These are phyloP conservation scores for Eremothecium cymbalariae DNA, from an alignment of 1,139 yeast genomes.

Conservation along the genomic window DNA sequence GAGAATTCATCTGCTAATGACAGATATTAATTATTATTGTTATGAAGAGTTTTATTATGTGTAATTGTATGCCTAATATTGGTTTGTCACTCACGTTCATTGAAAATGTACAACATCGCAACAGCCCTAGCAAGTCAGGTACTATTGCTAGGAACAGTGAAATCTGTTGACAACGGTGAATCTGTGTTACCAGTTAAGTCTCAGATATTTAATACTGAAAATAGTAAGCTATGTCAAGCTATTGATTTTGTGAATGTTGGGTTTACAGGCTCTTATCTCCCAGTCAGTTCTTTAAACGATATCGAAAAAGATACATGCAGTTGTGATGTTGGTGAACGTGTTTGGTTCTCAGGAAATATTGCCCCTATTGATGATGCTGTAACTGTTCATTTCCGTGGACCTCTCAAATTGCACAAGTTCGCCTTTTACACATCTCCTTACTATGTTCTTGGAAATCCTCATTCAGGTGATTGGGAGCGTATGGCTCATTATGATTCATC, in stretches of 20 bases:
- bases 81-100: too few species aligned
- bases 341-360: constrained; percentile 50
- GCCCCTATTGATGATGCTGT: constrained; percentile 63
- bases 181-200: too few species aligned
- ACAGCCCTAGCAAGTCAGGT: too few species aligned
- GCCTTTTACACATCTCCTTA: constrained; percentile 47
- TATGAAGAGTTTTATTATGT: too few species aligned
- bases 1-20: too few species aligned
- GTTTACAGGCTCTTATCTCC: constrained; percentile 53
- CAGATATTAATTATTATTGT: too few species aligned
- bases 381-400: constrained; percentile 80
- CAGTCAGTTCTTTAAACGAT: constrained; percentile 46
- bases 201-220: too few species aligned
- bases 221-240: not conserved
- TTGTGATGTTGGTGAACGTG: constrained; percentile 37
- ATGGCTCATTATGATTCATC: constrained; percentile 38
- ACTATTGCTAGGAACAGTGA: too few species aligned
- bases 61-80: too few species aligned
- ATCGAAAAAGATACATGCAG: constrained; percentile 44
- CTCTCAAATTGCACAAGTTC: constrained; percentile 52
- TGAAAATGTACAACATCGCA: too few species aligned
- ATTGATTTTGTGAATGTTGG: constrained; percentile 56
- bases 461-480: constrained; percentile 39
- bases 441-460: constrained; percentile 25
- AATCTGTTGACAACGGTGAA: too few species aligned